Conservation (phyloP, 495 filamentous ascomycete species). For the Cryomyces antarcticus region DNA sequence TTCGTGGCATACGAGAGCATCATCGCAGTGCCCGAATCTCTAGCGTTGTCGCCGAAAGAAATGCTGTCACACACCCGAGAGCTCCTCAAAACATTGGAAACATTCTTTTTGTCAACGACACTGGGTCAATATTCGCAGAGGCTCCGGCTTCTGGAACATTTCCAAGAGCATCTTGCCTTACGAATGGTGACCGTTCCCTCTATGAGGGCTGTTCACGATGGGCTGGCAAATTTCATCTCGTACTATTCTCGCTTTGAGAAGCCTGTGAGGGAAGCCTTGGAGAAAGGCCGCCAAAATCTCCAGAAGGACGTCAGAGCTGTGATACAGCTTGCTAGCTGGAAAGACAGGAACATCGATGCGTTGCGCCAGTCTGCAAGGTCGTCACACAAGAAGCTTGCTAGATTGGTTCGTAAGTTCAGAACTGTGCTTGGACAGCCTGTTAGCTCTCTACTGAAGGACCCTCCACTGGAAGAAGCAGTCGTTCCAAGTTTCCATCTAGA, state of each 20-base stretch:
- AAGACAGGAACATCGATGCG: slow-evolving; percentile 82
- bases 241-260: slow-evolving; percentile 50
- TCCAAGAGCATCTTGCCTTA: slow-evolving; percentile 40
- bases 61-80: slow-evolving; percentile 41
- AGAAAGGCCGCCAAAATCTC: slow-evolving; percentile 38
- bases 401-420: slow-evolving; percentile 74
- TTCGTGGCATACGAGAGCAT: slow-evolving; percentile 84
- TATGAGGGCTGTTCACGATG: slow-evolving; percentile 32
- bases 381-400: slow-evolving; percentile 83
- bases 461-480: slow-evolving; percentile 10
- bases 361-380: slow-evolving; percentile 69
- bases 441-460: slow-evolving; percentile 31
- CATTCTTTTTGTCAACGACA: slow-evolving; percentile 52
- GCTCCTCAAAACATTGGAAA: slow-evolving; percentile 47
- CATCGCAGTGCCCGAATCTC: slow-evolving; percentile 48
- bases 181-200: slow-evolving; percentile 31
- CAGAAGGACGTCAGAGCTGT: slow-evolving; percentile 82
- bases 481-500: background rate
- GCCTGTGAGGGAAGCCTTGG: slow-evolving; percentile 38
- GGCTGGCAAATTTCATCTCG: slow-evolving; percentile 55
- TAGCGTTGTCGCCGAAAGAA: slow-evolving; percentile 24
- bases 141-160: slow-evolving; percentile 48
- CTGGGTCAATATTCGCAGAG: slow-evolving; percentile 63
- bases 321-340: slow-evolving; percentile 79
- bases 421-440: slow-evolving; percentile 51